Percentiles rank a stretch among this genome's conserved stretches.
These are phyloP conservation scores for Fusarium continuum DNA, from an alignment of 2,329 filamentous ascomycete species.

Conservation along the genomic window DNA sequence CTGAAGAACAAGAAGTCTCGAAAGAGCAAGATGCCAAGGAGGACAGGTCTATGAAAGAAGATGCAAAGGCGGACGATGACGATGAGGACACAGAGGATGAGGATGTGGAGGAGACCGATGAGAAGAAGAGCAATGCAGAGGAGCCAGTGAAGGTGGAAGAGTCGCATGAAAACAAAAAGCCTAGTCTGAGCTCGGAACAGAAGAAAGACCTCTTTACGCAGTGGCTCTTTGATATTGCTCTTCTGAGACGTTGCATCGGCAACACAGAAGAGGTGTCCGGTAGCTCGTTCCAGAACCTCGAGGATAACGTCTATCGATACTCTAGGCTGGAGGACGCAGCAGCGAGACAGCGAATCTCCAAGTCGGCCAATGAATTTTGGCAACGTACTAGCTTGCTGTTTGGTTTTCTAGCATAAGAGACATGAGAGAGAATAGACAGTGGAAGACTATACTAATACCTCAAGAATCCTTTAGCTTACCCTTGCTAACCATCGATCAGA, in stretches of 20 bases:
- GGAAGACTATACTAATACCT: neutral
- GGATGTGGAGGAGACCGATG: slow-evolving; percentile 4
- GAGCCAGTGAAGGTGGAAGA: neutral
- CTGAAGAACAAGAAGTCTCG: slow-evolving; percentile 22
- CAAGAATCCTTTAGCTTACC: neutral
- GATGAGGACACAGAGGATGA: slow-evolving; percentile 24
- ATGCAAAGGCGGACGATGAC: neutral
- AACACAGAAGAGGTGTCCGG: slow-evolving; percentile 34
- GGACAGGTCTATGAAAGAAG: neutral
- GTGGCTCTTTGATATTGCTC: slow-evolving; percentile 68
- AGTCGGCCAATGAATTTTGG: slow-evolving; percentile 79
- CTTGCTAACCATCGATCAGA: too few relatives aligned
- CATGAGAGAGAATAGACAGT: neutral
- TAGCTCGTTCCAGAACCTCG: slow-evolving; percentile 55
- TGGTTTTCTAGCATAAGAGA: slow-evolving; percentile 68
- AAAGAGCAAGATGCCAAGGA: slow-evolving; percentile 12
- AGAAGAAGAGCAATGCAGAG: slow-evolving; percentile 21
- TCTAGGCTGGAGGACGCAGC: slow-evolving; percentile 61
- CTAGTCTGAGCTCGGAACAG: slow-evolving; percentile 37
- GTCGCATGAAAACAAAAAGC: neutral
- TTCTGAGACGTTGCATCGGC: slow-evolving; percentile 59
- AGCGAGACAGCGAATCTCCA: slow-evolving; percentile 63
- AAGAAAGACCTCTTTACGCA: slow-evolving; percentile 63
- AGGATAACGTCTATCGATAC: slow-evolving; percentile 55
- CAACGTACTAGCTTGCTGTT: slow-evolving; percentile 84